phyloP scores from a whole-genome alignment of 805 yeast genomes.

The Tanozyma kutaoensis region DNA sequence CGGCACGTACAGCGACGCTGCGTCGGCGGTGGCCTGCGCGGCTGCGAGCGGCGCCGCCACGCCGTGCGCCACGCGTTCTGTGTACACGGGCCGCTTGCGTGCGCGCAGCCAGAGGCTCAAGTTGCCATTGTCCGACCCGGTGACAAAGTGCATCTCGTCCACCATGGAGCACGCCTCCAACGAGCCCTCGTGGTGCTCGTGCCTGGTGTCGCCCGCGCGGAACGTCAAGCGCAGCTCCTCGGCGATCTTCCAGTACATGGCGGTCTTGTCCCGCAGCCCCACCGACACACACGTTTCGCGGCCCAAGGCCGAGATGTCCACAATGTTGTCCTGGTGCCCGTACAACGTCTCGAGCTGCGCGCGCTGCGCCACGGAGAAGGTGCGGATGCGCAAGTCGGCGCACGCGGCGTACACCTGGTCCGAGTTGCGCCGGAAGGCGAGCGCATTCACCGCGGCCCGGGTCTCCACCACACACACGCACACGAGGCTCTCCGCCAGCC shows the following conservation, averaged over 20 bases:
- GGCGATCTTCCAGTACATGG: conserved; percentile 91
- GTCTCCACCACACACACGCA: conserved; percentile 71
- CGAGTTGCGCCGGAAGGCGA: conserved; percentile 66
- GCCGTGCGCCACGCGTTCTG: conserved; percentile 70
- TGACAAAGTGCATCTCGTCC: conserved; percentile 85
- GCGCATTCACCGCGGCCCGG: conserved; percentile 56
- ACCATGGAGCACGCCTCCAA: conserved; percentile 84
- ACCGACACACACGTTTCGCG: conserved; percentile 93
- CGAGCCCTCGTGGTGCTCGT: conserved; percentile 63
- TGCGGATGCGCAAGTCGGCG: conserved; percentile 82
- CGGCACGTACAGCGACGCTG: conserved; percentile 33
- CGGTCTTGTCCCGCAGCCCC: conserved; percentile 90
- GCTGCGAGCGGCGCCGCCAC: conserved; percentile 21
- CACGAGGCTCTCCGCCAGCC: conserved; percentile 72
- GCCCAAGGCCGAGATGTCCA: conserved; percentile 67
- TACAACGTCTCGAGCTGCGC: conserved; percentile 84
- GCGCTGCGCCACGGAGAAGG: conserved; percentile 73
- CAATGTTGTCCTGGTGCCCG: conserved; percentile 89
- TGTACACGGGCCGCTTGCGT: conserved; percentile 76
- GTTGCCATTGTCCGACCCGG: conserved; percentile 93
- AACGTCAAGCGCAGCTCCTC: conserved; percentile 92
- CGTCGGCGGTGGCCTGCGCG: conserved; percentile 27
- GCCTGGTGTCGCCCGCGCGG: conserved; percentile 69
- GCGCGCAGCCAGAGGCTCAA: conserved; percentile 81
- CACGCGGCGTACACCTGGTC: conserved; percentile 88